Base-by-base conservation (phyloP, 2,329 filamentous ascomycete genomes). In the Fusarium pilosicola region DNA sequence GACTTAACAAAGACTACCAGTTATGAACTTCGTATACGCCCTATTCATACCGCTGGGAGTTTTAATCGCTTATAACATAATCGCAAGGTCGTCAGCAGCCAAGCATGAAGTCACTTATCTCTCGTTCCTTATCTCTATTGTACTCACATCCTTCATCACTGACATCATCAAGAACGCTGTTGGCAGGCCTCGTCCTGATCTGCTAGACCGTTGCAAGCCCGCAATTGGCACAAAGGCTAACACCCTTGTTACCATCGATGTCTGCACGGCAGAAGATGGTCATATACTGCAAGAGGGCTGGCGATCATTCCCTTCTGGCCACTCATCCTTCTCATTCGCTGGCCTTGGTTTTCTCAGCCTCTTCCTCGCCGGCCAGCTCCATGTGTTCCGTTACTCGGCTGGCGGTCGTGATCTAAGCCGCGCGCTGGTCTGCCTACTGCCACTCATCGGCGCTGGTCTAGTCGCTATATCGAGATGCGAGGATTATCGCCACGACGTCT, bases 151-250 rank as follows among this genome's bases (percentile, higher is more conserved):
- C 11, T 93, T 98, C 81, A 86, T 98, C 48, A 98, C 96, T 49
- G 95, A 98, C 80, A 85, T 96, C 34, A 88, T 98, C 79, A 99
- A 99, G 83, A 97, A 97, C 80, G 89, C 93, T 15, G 93, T 96
- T 32, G 94, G 94, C 14, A 86, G 94, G 17, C 94, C 95, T 22
- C 84, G 89, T 11, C 89, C 89, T 0, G 89, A 91, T 73, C 80
- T 91, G 8, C 79, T 91, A 32, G 91, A 92, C n/a, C 91, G 96
- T 42, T 99, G 96, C 83, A 91, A 93, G 73, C 95, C 96, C 2
- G 84, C 78, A 1, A 38, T 79, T 0, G 85, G 82, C 39, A 89
- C 88, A 6, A 84, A 86, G 45, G 79, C 79, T 11, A 78, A 88
- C 73, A 81, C 82, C 8, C 85, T 93, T 5, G 90, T 93, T 42